phyloP scores from a whole-genome alignment of 805 yeast genomes.

The Zygotorulaspora florentina region DNA sequence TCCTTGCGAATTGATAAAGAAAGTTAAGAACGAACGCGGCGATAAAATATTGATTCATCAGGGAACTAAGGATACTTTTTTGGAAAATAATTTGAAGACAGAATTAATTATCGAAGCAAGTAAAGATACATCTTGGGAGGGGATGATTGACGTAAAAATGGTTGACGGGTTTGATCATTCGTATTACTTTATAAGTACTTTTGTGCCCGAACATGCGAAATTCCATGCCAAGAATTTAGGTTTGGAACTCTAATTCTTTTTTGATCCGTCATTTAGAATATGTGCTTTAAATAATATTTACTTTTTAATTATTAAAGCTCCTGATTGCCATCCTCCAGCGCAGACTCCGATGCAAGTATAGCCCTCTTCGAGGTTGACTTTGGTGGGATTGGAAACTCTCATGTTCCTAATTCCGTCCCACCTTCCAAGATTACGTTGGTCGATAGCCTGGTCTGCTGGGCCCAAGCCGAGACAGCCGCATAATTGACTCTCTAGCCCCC shows the following conservation, averaged over 20 bases:
- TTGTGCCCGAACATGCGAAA: slow-evolving; percentile 76
- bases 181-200: slow-evolving; percentile 77
- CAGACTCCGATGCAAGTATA: slow-evolving; percentile 56
- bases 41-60: slow-evolving; percentile 74
- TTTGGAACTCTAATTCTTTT: slow-evolving; percentile 22
- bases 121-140: slow-evolving; percentile 53
- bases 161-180: slow-evolving; percentile 90
- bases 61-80: slow-evolving; percentile 77
- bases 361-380: slow-evolving; percentile 33
- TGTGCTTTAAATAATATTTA: background rate
- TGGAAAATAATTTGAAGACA: slow-evolving; percentile 65
- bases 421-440: slow-evolving; percentile 25
- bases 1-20: slow-evolving; percentile 69
- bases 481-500: slow-evolving; percentile 61
- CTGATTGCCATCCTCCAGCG: slow-evolving; percentile 80
- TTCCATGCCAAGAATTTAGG: slow-evolving; percentile 72
- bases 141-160: slow-evolving; percentile 51
- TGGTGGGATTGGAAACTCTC: slow-evolving; percentile 43
- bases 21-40: slow-evolving; percentile 42
- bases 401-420: slow-evolving; percentile 32
- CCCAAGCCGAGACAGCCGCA: slow-evolving; percentile 78
- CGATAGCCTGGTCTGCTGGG: slow-evolving; percentile 18
- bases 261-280: background rate
- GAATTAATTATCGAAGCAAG: slow-evolving; percentile 60
- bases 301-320: slow-evolving; percentile 46